Base-by-base conservation (phyloP, 2,329 filamentous ascomycete genomes). In the Diaporthe amygdali region DNA sequence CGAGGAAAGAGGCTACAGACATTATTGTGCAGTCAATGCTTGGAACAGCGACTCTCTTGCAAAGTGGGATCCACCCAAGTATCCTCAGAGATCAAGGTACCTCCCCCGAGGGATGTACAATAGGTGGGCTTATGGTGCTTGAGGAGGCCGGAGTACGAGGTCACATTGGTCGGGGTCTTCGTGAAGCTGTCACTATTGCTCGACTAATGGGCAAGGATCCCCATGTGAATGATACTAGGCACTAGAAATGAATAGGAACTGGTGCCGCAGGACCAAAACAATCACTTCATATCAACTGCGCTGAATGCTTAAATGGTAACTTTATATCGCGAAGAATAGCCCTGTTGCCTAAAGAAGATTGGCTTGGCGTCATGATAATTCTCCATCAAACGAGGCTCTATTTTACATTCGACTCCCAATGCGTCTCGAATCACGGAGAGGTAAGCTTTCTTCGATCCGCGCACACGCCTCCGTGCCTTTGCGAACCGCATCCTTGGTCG, bases 21-120 rank as follows among this genome's bases (percentile, higher is more conserved):
- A 90, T 91, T 86, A 87, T 88, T 70, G 86, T 87, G 15, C 89
- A 91, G 78, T 87, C 86, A 1, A 89, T 90, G 85, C 81, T 83
- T 59, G 89, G 89, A 0, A 88, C 88, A 0, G 87, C 88, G 0
- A 84, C 83, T 68, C 83, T 91, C 49, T 79, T 90, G 46, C 83
- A 81, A 37, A 79, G 76, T 55, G 88, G 88, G 0, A 83, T 89
- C 74, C 88, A 90, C 74, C 88, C 89, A 0, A 87, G 87, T 0
- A 80, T 88, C n/a, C 76, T 91, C 25, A 84, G 84, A 72, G 89
- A 91, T 64, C 88, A 90, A 78, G 88, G 90, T 0, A 86, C 83
- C 1, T 90, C 88, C 4, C 88, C 89, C 0, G 89, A 87, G 6
- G 89, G 89, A 0, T 91, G 88, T 75, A 91, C 89, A 0, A 90